Evolutionary conservation across 1,284 basidiomycete genomes (phyloP).

Genomic region (Leccinum subspadiceum): DNA sequence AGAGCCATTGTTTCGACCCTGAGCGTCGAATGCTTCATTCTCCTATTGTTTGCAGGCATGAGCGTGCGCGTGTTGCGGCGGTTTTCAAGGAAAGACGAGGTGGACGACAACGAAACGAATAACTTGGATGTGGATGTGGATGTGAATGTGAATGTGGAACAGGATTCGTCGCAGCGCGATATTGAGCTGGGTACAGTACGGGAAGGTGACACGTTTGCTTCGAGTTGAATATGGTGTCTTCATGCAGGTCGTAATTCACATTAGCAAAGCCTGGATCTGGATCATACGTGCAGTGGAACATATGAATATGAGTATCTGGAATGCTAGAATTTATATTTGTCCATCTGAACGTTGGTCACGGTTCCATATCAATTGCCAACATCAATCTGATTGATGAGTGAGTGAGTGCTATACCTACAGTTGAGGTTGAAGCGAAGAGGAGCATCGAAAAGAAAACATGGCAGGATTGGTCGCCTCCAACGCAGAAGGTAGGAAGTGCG

Average conservation of each 20-base stretch:
- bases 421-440: neutral
- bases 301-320: neutral
- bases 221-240: neutral
- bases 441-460: neutral
- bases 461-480: neutral
- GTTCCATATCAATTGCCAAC: neutral
- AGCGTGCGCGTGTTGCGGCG: constrained; percentile 1
- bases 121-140: neutral
- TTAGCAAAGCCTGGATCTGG: neutral
- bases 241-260: neutral
- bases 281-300: neutral
- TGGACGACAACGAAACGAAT: neutral
- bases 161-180: neutral
- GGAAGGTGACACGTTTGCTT: neutral
- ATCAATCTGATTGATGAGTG: neutral
- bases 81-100: constrained; percentile 1
- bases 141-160: neutral
- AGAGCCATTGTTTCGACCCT: neutral
- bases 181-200: neutral
- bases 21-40: constrained; percentile 9
- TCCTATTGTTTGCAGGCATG: constrained; percentile 6
- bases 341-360: neutral
- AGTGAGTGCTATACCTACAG: too few species aligned
- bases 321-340: neutral
- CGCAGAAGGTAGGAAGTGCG: neutral